phyloP scores from a whole-genome alignment of 768 basidiomycete species.

The Clavaria fumosa region DNA sequence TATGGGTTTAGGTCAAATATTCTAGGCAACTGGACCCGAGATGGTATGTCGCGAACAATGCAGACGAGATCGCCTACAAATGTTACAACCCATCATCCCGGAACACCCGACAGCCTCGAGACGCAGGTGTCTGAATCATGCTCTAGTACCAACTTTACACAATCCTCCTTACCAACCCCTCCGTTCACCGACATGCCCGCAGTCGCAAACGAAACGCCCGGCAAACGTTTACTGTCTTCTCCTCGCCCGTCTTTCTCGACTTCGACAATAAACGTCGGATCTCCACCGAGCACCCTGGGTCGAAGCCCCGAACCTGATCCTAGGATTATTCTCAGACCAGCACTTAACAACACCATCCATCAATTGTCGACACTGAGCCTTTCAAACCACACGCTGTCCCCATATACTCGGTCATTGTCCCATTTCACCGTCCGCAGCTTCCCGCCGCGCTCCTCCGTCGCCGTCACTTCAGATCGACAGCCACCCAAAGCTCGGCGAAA shows the following conservation, averaged over 20 bases:
- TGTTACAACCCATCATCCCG: neutral
- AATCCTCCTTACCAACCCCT: slow-evolving; percentile 29
- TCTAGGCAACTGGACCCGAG: too few species aligned
- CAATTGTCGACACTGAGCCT: slow-evolving; percentile 75
- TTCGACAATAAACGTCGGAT: slow-evolving; percentile 11
- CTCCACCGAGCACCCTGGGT: slow-evolving; percentile 13
- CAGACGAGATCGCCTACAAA: neutral
- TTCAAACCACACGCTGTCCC: slow-evolving; percentile 88
- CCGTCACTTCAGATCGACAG: slow-evolving; percentile 27
- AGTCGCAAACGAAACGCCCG: slow-evolving; percentile 16
- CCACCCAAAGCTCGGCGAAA: slow-evolving; percentile 65
- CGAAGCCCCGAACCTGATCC: slow-evolving; percentile 25
- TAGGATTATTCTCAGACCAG: slow-evolving; percentile 49
- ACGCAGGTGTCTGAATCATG: slow-evolving; percentile 28
- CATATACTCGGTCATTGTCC: slow-evolving; percentile 79
- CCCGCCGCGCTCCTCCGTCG: slow-evolving; percentile 37
- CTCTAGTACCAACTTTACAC: slow-evolving; percentile 30
- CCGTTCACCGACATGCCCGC: slow-evolving; percentile 23
- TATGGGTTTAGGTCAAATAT: neutral
- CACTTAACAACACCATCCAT: slow-evolving; percentile 56
- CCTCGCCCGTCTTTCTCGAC: slow-evolving; percentile 26
- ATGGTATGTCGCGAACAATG: neutral
- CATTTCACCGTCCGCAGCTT: slow-evolving; percentile 89
- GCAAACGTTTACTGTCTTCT: slow-evolving; percentile 14
- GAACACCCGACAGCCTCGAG: slow-evolving; percentile 28